Base-by-base conservation (phyloP, 148 eudicot species). In the Cornus controversa region DNA sequence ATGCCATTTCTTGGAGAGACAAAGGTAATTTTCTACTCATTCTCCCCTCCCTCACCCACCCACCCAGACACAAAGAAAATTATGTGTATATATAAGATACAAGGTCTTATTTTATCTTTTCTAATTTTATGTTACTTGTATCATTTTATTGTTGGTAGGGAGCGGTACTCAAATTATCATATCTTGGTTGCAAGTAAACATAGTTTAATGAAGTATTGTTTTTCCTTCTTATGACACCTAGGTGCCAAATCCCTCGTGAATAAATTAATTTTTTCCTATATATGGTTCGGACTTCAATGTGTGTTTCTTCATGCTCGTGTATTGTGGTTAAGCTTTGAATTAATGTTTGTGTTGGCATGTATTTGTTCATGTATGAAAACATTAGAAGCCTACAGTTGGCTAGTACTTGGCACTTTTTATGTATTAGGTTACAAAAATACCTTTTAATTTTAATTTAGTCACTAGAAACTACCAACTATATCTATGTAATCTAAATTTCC, bases 1-100 rank as follows among this genome's bases (percentile, higher is more conserved):
- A 85, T 91, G 99, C 98, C 97, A 71, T 93, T 79, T 82, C 77
- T 91, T 73, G 98, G 98, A 65, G 95, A 92, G 72, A 89, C 99
- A 54, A 89, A 89, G 92, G 99, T 95, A 69, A 80, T 29, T 29
- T 22, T 50, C 70, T 80, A 40, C 31, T 78, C 9, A n/a, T 20
- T 54, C 22, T 16, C 62, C 62, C 62, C 22, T 54, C 62, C 62
- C 34, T 31, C 34, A 31, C 34, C 34, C 34, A 31, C 34, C 34
- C 34, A 31, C 34, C 34, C 60, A 14, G 22, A 5, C 60, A 3
- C 60, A 54, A n/a, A n/a, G 22, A 54, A 14, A 54, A 14, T 14
- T 54, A 54, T 54, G 5, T 54, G 22, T 54, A 54, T 14, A 54
- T 54, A 54, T 14, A 54, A 14, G 8, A 14, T 54, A 3, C 5